Evolutionary conservation across 2,329 filamentous ascomycete genomes (phyloP).

Genomic region (Botrytis elliptica): DNA sequence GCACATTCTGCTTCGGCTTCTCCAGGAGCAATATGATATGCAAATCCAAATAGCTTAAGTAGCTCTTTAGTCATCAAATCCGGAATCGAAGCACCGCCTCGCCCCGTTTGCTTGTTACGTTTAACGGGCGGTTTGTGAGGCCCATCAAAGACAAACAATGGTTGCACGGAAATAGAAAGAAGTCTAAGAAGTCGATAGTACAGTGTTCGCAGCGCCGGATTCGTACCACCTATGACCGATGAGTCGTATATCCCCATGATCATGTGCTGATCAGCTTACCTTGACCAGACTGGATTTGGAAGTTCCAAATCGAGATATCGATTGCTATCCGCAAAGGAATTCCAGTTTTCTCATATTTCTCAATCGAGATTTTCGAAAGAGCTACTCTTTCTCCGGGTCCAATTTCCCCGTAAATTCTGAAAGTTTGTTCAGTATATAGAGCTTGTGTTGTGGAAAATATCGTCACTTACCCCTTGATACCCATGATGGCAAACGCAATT

Average conservation of each 20-base stretch:
- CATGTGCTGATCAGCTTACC: conserved; percentile 44
- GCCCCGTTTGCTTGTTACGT: conserved; percentile 72
- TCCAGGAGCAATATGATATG: conserved; percentile 81
- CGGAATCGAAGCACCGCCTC: conserved; percentile 63
- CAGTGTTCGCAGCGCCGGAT: conserved; percentile 85
- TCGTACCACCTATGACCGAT: conserved; percentile 64
- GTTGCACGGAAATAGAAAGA: conserved; percentile 73
- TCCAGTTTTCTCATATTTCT: conserved; percentile 67
- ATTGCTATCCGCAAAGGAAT: conserved; percentile 83
- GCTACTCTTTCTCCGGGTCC: conserved; percentile 77
- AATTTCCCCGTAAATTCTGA: conserved; percentile 86
- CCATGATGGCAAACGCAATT: conserved; percentile 46
- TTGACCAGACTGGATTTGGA: conserved; percentile 82
- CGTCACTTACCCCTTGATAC: conserved; percentile 59
- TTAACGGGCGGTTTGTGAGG: conserved; percentile 84
- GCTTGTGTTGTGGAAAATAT: neutral
- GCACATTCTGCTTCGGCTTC: conserved; percentile 97
- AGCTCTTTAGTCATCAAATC: conserved; percentile 79
- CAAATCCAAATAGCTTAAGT: conserved; percentile 81
- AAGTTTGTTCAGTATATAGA: conserved; percentile 2
- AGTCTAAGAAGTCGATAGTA: conserved; percentile 87
- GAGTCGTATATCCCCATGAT: conserved; percentile 9
- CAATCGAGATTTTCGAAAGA: conserved; percentile 76
- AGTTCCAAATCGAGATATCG: conserved; percentile 96
- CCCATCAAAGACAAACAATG: conserved; percentile 89